Evolutionary conservation across 73 alveolate species (phyloP).

Genomic region (Loxodes magnus): DNA sequence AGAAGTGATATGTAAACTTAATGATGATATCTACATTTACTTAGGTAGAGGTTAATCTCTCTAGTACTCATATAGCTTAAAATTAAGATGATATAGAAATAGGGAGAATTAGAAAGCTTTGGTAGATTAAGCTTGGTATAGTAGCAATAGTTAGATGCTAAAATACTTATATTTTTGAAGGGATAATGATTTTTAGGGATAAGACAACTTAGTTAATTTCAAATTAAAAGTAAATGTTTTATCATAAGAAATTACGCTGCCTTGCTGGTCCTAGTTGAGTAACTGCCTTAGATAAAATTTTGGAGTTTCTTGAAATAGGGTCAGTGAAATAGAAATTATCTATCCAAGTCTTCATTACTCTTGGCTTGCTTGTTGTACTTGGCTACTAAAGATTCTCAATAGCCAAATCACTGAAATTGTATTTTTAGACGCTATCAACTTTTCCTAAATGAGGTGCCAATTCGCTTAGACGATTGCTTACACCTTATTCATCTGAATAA

Average conservation of each 20-base stretch:
- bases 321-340: constrained; percentile 81
- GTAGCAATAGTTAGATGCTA: too few species aligned
- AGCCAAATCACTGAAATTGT: constrained; percentile 51
- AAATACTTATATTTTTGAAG: too few species aligned
- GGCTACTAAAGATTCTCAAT: constrained; percentile 18
- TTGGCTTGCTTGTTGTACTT: neutral
- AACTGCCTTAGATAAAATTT: constrained; percentile 62
- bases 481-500: constrained; percentile 57
- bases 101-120: too few species aligned
- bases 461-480: constrained; percentile 63
- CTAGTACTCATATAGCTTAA: too few species aligned
- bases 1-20: too few species aligned
- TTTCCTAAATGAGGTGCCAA: constrained; percentile 81
- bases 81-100: too few species aligned
- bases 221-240: too few species aligned
- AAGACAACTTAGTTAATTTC: too few species aligned
- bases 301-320: constrained; percentile 63
- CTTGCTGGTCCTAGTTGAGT: constrained; percentile 34
- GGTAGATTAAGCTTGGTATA: too few species aligned
- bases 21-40: too few species aligned
- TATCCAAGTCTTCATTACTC: constrained; percentile 4
- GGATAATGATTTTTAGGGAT: too few species aligned
- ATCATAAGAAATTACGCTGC: constrained; percentile 29
- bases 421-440: constrained; percentile 57
- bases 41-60: too few species aligned